Conservation (phyloP, 305 asterid species). For the Fraxinus baroniana region DNA sequence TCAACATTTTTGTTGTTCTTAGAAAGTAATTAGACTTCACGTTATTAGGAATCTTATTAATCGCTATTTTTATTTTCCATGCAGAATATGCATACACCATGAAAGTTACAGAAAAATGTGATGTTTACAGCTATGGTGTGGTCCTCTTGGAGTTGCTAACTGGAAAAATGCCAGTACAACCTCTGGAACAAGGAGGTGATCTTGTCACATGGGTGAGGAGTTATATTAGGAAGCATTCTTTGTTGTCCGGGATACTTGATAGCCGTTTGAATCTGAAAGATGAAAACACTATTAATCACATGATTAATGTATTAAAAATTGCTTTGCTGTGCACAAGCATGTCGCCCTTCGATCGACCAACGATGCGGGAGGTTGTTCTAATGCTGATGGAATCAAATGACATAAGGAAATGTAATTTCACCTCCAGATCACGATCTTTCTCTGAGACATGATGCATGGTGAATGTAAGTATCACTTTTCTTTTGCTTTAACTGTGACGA, state of each 20-base stretch:
- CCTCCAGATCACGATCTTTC: conserved; percentile 46
- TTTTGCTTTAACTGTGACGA: conserved; percentile 23
- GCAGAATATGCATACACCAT: conserved; percentile 93
- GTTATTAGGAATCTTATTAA: not conserved
- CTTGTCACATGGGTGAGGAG: conserved; percentile 67
- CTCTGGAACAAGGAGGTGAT: conserved; percentile 82
- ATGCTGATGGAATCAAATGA: conserved; percentile 80
- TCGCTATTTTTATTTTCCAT: not conserved
- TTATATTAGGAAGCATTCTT: conserved; percentile 51
- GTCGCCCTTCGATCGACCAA: conserved; percentile 72
- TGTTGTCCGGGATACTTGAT: conserved; percentile 68
- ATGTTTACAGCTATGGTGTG: conserved; percentile 87
- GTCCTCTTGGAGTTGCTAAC: conserved; percentile 82
- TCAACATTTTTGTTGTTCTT: not conserved
- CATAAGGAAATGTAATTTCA: conserved; percentile 45
- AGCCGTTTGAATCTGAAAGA: conserved; percentile 53
- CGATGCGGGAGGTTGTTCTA: conserved; percentile 79
- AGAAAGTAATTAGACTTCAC: not conserved
- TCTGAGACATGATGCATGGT: conserved; percentile 37
- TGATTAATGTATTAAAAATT: conserved; percentile 68
- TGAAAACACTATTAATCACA: conserved; percentile 51
- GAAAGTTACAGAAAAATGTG: conserved; percentile 96
- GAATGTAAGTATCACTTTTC: conserved; percentile 34
- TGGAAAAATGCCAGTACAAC: conserved; percentile 85
- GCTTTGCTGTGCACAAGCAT: conserved; percentile 76